Conservation (phyloP, 805 yeast genomes). For the Lachancea sp. region DNA sequence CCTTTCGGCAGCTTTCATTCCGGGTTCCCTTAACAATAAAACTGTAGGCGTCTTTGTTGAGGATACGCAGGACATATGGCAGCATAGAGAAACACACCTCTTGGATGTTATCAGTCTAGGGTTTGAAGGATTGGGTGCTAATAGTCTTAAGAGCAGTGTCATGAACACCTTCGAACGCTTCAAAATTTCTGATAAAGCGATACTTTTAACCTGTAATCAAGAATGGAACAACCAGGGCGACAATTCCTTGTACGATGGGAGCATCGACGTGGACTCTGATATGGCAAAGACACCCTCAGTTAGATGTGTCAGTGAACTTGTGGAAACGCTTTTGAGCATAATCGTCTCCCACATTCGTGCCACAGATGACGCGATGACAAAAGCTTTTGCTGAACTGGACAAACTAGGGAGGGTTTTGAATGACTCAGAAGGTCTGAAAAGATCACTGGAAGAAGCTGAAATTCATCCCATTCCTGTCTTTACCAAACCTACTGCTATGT, state of each 20-base stretch:
- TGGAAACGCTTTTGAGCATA: not conserved
- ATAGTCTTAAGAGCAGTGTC: not conserved
- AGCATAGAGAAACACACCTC: not conserved
- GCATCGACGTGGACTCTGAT: not conserved
- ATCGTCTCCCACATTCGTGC: not conserved
- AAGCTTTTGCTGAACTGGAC: not conserved
- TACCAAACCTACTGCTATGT: not conserved
- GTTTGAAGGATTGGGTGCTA: not conserved
- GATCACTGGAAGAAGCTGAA: not conserved
- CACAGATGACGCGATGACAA: not conserved
- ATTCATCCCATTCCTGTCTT: not conserved
- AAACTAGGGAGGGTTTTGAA: not conserved
- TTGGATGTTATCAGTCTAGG: not conserved
- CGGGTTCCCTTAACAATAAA: not conserved
- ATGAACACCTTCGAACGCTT: not conserved
- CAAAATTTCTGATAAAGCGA: not conserved
- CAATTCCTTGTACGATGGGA: not conserved
- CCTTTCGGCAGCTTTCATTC: not conserved
- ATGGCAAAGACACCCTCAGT: not conserved
- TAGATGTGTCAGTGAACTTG: not conserved
- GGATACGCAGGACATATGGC: not conserved
- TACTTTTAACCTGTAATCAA: not conserved
- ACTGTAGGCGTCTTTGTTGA: not conserved
- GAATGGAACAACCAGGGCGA: not conserved
- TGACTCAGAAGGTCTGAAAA: not conserved